Evolutionary conservation across 2,329 filamentous ascomycete species (phyloP).

Genomic region (Fusarium compactum): DNA sequence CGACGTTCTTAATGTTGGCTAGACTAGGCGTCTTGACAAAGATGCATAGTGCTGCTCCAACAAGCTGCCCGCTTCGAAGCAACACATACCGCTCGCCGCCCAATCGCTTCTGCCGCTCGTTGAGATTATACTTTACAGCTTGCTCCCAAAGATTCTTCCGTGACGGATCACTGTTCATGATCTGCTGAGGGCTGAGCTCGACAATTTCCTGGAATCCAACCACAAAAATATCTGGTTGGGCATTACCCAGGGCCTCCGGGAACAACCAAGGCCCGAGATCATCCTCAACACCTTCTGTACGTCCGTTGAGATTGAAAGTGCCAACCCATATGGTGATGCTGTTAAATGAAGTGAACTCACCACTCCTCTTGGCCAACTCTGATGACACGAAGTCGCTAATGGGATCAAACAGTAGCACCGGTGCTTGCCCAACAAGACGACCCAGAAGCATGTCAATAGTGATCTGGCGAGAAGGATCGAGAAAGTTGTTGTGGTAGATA

Average conservation of each 20-base stretch:
- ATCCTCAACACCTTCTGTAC: slow-evolving; percentile 79
- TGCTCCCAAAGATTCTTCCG: slow-evolving; percentile 88
- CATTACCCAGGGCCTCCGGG: slow-evolving; percentile 66
- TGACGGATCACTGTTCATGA: slow-evolving; percentile 96
- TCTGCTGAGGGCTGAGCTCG: slow-evolving; percentile 96
- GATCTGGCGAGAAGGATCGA: slow-evolving; percentile 91
- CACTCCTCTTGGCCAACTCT: slow-evolving; percentile 75
- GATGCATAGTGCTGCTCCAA: slow-evolving; percentile 91
- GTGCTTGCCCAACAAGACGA: slow-evolving; percentile 82
- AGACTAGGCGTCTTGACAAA: slow-evolving; percentile 86
- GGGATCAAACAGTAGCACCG: slow-evolving; percentile 91
- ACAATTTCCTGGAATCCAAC: slow-evolving; percentile 98
- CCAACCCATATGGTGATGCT: slow-evolving; percentile 85
- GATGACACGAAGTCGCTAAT: slow-evolving; percentile 89
- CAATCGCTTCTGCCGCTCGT: slow-evolving; percentile 72
- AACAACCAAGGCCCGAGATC: slow-evolving; percentile 91
- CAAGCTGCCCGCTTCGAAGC: slow-evolving; percentile 90
- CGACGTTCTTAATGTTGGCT: slow-evolving; percentile 91
- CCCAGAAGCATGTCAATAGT: slow-evolving; percentile 95
- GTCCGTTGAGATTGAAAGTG: slow-evolving; percentile 95
- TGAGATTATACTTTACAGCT: slow-evolving; percentile 82
- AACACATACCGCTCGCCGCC: slow-evolving; percentile 87
- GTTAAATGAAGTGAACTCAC: slow-evolving; percentile 81
- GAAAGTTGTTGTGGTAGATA: slow-evolving; percentile 97
- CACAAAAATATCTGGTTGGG: slow-evolving; percentile 85